phyloP scores from a whole-genome alignment of 1,139 yeast genomes.

The Debaryomyces sp. region DNA sequence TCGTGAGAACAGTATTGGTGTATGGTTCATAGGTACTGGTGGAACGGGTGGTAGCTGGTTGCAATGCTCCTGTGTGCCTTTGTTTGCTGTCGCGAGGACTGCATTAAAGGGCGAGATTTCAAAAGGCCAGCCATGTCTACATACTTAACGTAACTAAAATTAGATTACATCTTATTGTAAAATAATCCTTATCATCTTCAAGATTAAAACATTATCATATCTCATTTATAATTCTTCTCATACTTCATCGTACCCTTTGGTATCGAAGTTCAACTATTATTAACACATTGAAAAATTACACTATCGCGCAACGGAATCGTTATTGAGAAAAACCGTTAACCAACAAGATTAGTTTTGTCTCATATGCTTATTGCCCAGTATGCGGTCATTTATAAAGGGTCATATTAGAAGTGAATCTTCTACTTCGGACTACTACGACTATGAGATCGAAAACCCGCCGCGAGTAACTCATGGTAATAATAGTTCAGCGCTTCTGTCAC shows the following conservation, averaged over 20 bases:
- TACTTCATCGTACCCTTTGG: neutral
- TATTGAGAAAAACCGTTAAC: neutral
- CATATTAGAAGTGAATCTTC: conserved; percentile 36
- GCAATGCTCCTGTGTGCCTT: neutral
- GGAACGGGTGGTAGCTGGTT: neutral
- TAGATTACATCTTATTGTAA: neutral
- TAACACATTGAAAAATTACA: neutral
- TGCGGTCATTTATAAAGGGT: conserved; percentile 53
- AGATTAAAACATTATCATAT: neutral
- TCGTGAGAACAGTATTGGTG: too few species aligned
- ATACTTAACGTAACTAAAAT: neutral
- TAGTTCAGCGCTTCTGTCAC: conserved; percentile 26
- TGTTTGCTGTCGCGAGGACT: neutral
- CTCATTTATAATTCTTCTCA: neutral
- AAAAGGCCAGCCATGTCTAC: neutral
- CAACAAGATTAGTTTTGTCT: conserved; percentile 11
- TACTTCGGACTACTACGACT: conserved; percentile 13
- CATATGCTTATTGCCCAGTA: conserved; percentile 16
- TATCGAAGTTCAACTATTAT: neutral
- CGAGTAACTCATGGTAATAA: conserved; percentile 9
- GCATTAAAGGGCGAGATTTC: neutral
- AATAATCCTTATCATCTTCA: neutral
- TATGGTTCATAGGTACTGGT: neutral
- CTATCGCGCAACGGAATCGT: neutral
- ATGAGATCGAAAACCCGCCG: conserved; percentile 11